phyloP scores from a whole-genome alignment of 371 early-diverging fungal genomes.

The Zychaea mexicana region DNA sequence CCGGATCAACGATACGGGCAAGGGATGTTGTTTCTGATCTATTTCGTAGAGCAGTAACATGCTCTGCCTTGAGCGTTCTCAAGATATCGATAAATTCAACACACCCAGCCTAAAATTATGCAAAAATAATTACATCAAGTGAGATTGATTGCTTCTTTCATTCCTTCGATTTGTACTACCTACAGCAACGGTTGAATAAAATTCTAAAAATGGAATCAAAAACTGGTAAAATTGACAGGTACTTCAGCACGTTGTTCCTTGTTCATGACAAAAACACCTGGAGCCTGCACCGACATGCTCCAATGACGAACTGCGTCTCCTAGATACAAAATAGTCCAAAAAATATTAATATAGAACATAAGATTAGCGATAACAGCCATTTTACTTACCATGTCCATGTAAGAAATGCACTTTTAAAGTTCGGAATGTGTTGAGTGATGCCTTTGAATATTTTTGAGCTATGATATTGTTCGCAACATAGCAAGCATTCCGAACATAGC shows the following conservation, averaged over 20 bases:
- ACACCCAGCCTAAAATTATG: conserved; percentile 22
- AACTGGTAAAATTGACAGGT: conserved; percentile 23
- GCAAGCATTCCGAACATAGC: conserved; percentile 33
- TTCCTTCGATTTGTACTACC: conserved; percentile 12
- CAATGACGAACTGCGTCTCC: conserved; percentile 29
- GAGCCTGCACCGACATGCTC: conserved; percentile 30
- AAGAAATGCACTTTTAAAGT: conserved; percentile 29
- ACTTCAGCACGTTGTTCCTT: conserved; percentile 31
- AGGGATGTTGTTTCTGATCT: conserved; percentile 19
- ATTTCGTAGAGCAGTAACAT: conserved; percentile 24
- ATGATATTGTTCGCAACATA: conserved; percentile 30
- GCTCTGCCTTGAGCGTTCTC: conserved; percentile 22
- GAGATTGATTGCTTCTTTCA: conserved; percentile 16
- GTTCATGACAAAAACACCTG: conserved; percentile 29
- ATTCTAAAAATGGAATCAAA: conserved; percentile 5
- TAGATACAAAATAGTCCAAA: conserved; percentile 7
- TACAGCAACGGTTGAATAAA: conserved; percentile 25
- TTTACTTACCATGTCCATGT: conserved; percentile 32
- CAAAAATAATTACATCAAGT: conserved; percentile 30
- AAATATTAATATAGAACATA: neutral
- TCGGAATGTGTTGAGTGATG: conserved; percentile 22
- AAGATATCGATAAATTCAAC: conserved; percentile 24
- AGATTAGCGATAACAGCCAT: neutral
- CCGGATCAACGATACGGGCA: conserved; percentile 21
- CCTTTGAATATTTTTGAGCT: conserved; percentile 23